These are phyloP conservation scores for Excoecaria cochinchinensis DNA, from an alignment of 345 rosid genomes.

Conservation along the genomic window DNA sequence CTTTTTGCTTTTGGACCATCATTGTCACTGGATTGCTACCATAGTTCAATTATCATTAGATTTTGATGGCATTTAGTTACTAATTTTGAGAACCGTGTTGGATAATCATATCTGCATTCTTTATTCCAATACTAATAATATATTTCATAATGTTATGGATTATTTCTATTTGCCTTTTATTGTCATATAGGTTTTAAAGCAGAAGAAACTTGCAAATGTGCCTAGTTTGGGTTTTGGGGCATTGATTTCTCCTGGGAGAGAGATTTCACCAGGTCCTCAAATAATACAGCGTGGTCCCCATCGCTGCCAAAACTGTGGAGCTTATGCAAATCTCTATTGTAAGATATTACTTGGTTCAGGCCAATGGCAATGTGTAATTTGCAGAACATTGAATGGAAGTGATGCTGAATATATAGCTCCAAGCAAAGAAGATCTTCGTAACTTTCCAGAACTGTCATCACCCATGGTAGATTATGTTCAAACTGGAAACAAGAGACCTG, in stretches of 20 bases:
- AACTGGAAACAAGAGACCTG: slow-evolving; percentile 78
- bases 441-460: slow-evolving; percentile 72
- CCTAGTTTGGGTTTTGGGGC: slow-evolving; percentile 95
- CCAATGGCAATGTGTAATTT: slow-evolving; percentile 94
- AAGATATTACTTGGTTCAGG: slow-evolving; percentile 84
- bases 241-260: slow-evolving; percentile 84
- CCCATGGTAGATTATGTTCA: slow-evolving; percentile 83
- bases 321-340: slow-evolving; percentile 82
- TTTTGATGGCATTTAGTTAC: neutral
- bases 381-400: slow-evolving; percentile 70
- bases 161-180: slow-evolving; percentile 1
- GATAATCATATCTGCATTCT: neutral
- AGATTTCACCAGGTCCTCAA: slow-evolving; percentile 74
- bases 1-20: neutral
- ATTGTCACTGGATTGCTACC: neutral
- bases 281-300: slow-evolving; percentile 82
- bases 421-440: slow-evolving; percentile 65
- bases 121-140: neutral
- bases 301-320: slow-evolving; percentile 89
- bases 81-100: neutral
- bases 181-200: slow-evolving; percentile 63
- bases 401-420: slow-evolving; percentile 83
- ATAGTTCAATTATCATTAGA: neutral
- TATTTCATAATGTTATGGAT: neutral
- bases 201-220: slow-evolving; percentile 82